phyloP scores from a whole-genome alignment of 208 protist genomes.

The Leishmania martiniquensis region DNA sequence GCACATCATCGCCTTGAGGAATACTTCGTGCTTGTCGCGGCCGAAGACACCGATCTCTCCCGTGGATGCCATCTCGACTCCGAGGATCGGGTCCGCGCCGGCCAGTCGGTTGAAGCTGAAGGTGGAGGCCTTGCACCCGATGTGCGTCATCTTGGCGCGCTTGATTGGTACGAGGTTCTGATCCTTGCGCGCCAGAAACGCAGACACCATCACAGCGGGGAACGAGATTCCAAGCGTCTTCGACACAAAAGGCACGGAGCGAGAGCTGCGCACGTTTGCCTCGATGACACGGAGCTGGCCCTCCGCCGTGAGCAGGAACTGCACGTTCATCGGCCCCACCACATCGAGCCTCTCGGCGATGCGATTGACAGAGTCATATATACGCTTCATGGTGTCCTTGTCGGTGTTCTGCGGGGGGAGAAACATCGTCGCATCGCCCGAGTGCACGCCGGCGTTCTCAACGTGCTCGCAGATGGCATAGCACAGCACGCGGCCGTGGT shows the following conservation, averaged over 20 bases:
- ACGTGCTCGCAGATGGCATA: conserved; percentile 99
- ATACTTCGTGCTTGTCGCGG: conserved; percentile 85
- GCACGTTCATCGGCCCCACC: conserved; percentile 99
- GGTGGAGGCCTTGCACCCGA: conserved; percentile 97
- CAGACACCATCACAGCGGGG: conserved; percentile 84
- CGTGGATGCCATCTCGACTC: conserved; percentile 98
- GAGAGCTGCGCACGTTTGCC: conserved; percentile 97
- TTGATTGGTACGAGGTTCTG: conserved; percentile 85
- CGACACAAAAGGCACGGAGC: conserved; percentile 98
- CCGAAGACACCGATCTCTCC: conserved; percentile 98
- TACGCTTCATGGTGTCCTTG: conserved; percentile 84
- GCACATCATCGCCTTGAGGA: conserved; percentile 91
- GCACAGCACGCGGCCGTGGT: conserved; percentile 95
- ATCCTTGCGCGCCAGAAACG: conserved; percentile 74
- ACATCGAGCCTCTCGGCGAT: conserved; percentile 94
- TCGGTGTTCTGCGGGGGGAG: conserved; percentile 91
- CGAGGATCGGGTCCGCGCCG: conserved; percentile 98
- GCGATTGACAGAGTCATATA: conserved; percentile 82
- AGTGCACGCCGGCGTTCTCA: conserved; percentile 98
- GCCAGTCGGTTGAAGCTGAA: conserved; percentile 98
- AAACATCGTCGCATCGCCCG: conserved; percentile 97
- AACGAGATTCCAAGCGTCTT: conserved; percentile 97
- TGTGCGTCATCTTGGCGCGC: conserved; percentile 88
- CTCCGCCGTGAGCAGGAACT: conserved; percentile 97
- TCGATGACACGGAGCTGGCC: conserved; percentile 97